Evolutionary conservation across 768 basidiomycete species (phyloP).

Genomic region (Mycena pura): DNA sequence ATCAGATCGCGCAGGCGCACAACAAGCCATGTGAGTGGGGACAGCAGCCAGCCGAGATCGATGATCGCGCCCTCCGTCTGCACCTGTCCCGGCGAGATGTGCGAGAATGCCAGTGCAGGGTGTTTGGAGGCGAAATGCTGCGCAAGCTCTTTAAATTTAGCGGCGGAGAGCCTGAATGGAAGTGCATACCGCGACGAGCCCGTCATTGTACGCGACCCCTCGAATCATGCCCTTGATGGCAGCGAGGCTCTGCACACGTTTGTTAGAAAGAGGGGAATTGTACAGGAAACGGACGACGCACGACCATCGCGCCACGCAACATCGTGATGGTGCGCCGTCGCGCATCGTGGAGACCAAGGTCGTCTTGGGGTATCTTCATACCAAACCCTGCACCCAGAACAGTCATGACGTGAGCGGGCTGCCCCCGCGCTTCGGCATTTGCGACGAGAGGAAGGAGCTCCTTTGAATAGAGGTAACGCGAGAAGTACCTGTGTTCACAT

Average conservation of each 20-base stretch:
- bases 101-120: slow-evolving; percentile 30
- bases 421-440: slow-evolving; percentile 10
- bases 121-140: slow-evolving; percentile 30
- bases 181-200: background rate
- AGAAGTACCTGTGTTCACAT: slow-evolving; percentile 5
- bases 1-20: background rate
- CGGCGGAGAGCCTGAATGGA: background rate
- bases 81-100: slow-evolving; percentile 32
- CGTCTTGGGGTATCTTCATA: slow-evolving; percentile 30
- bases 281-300: background rate
- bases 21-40: background rate
- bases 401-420: slow-evolving; percentile 42
- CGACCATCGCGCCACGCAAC: background rate
- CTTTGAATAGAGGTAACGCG: slow-evolving; percentile 36
- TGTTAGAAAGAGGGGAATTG: background rate
- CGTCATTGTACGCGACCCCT: slow-evolving; percentile 13
- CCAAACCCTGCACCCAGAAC: slow-evolving; percentile 36
- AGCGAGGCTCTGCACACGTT: background rate
- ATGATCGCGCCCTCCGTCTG: background rate
- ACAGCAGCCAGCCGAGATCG: background rate
- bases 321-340: background rate
- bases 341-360: slow-evolving; percentile 38
- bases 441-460: slow-evolving; percentile 36
- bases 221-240: slow-evolving; percentile 6
- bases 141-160: background rate